These are phyloP conservation scores for Entrophospora sp. DNA, from an alignment of 192 early-diverging fungal species.

Conservation along the genomic window DNA sequence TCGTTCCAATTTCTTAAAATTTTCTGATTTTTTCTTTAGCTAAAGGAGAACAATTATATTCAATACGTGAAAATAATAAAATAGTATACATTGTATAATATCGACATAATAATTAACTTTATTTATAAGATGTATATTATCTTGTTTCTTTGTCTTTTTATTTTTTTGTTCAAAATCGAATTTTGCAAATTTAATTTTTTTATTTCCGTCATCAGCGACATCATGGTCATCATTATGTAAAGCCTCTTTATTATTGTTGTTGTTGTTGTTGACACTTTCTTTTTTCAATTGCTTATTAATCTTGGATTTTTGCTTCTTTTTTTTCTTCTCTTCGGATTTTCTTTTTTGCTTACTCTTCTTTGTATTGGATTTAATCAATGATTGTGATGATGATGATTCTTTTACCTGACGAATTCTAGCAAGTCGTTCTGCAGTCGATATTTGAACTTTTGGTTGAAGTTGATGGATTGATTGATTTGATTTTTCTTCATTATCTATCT, in stretches of 20 bases:
- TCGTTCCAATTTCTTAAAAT: constrained; percentile 62
- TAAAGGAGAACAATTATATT: too few species aligned
- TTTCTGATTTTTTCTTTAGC: constrained; percentile 64
- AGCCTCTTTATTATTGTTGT: constrained; percentile 43
- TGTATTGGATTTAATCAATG: too few species aligned
- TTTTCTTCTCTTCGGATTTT: background rate
- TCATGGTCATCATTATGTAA: constrained; percentile 24
- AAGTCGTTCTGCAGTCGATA: constrained; percentile 29
- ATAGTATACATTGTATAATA: too few species aligned
- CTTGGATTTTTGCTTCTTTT: too few species aligned
- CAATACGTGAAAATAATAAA: too few species aligned
- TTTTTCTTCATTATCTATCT: constrained; percentile 27
- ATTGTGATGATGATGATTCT: too few species aligned
- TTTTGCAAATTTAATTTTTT: constrained; percentile 58
- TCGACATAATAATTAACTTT: constrained; percentile 33
- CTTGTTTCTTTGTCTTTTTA: constrained; percentile 58
- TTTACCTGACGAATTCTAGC: constrained; percentile 24
- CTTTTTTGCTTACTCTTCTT: background rate
- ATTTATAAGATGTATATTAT: constrained; percentile 57
- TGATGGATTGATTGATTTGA: too few species aligned
- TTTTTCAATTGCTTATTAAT: too few species aligned
- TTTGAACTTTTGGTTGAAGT: constrained; percentile 22
- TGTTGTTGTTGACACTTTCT: constrained; percentile 37
- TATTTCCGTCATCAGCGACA: constrained; percentile 53
- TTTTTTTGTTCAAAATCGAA: constrained; percentile 52